These are phyloP conservation scores for Myochromella boudieri DNA, from an alignment of 768 basidiomycete genomes.

Conservation along the genomic window DNA sequence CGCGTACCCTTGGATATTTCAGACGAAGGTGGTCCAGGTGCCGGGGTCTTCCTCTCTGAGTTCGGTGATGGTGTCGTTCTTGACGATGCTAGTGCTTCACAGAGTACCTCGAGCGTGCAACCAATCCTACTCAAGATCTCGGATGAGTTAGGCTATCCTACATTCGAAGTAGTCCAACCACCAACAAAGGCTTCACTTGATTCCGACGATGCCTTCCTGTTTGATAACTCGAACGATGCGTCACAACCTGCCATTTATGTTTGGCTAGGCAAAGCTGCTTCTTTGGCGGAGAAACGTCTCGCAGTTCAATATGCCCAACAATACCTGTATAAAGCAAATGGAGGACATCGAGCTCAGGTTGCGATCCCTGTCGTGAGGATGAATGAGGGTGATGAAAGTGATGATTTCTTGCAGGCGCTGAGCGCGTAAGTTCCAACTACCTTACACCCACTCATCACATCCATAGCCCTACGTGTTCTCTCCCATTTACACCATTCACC, in stretches of 20 bases:
- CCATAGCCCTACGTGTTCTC: too few relatives aligned
- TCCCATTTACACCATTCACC: too few relatives aligned
- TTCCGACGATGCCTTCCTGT: constrained; percentile 11
- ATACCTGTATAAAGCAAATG: constrained; percentile 43
- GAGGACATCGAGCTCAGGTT: constrained; percentile 18
- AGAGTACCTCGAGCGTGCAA: not conserved
- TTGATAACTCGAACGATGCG: constrained; percentile 20
- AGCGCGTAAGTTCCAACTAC: not conserved
- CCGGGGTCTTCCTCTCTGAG: constrained; percentile 45
- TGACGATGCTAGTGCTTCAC: constrained; percentile 10
- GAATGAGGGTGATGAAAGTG: constrained; percentile 52
- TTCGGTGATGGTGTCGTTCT: constrained; percentile 36
- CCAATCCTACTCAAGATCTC: constrained; percentile 5
- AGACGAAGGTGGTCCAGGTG: constrained; percentile 55
- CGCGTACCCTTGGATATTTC: not conserved
- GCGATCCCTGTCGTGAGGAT: constrained; percentile 50
- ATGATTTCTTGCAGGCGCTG: constrained; percentile 27
- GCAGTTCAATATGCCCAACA: constrained; percentile 56
- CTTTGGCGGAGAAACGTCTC: constrained; percentile 46
- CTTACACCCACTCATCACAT: too few relatives aligned
- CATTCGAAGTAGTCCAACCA: constrained; percentile 2
- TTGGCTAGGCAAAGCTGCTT: constrained; percentile 56
- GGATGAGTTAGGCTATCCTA: constrained; percentile 2
- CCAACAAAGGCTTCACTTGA: not conserved
- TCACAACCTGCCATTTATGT: constrained; percentile 48